Percentiles rank a stretch among this genome's conserved stretches.
phyloP scores from a whole-genome alignment of 2,329 filamentous ascomycete genomes.

The Triangularia verruculosa region DNA sequence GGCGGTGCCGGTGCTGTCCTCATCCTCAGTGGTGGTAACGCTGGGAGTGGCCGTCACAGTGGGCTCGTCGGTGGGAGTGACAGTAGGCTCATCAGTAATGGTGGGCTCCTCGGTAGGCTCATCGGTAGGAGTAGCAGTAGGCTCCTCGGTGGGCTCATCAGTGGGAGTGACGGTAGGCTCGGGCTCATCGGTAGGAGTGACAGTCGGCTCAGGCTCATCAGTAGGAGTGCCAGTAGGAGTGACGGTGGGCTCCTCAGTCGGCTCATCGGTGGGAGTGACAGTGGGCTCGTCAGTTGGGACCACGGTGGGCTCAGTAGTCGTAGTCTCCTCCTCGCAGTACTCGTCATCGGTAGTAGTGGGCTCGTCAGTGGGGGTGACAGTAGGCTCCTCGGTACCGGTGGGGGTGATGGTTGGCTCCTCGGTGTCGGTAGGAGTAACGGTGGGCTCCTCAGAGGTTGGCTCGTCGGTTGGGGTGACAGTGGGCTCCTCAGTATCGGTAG shows the following conservation, averaged over 20 bases:
- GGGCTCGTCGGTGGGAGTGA: constrained; percentile 25
- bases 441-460: constrained; percentile 4
- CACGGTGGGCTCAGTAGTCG: constrained; percentile 2
- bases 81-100: constrained; percentile 38
- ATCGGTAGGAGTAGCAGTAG: constrained; percentile 9
- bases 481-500: background rate
- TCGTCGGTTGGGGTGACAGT: constrained; percentile 3
- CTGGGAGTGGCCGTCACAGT: background rate
- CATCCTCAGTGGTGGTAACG: constrained; percentile 20
- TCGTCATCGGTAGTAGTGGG: too few species aligned
- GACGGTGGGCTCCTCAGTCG: background rate
- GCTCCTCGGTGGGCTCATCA: background rate
- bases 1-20: constrained; percentile 4
- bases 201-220: background rate
- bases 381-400: constrained; percentile 4
- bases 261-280: background rate
- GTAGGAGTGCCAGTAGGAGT: background rate
- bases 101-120: constrained; percentile 49
- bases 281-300: constrained; percentile 36
- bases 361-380: constrained; percentile 2
- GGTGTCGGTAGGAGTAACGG: constrained; percentile 1
- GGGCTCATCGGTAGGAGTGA: background rate
- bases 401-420: constrained; percentile 8
- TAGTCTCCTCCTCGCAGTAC: background rate
- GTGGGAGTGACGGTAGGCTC: constrained; percentile 4